Evolutionary conservation across 345 rosid species (phyloP).

Genomic region (Acer campestre): DNA sequence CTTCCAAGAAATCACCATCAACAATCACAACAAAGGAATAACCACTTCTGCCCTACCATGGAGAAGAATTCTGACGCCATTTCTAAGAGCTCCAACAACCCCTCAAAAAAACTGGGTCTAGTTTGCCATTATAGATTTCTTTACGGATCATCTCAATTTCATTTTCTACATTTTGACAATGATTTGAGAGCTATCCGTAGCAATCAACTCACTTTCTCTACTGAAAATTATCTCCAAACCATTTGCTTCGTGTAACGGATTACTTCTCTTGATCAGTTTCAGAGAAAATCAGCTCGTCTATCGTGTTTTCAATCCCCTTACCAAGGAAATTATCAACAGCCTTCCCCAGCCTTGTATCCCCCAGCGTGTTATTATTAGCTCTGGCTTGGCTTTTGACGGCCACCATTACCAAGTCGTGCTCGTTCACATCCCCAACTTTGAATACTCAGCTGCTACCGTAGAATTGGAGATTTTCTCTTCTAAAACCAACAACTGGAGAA

Average conservation of each 20-base stretch:
- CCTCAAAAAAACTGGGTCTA: too few species aligned
- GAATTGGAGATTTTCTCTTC: constrained; percentile 23
- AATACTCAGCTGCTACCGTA: neutral
- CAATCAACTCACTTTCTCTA: constrained; percentile 15
- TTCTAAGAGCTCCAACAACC: neutral
- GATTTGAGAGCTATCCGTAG: neutral
- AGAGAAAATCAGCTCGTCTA: constrained; percentile 5
- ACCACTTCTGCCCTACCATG: neutral
- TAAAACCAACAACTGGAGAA: constrained; percentile 18
- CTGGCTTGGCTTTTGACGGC: constrained; percentile 22
- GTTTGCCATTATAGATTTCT: constrained; percentile 6
- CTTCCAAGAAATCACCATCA: too few species aligned
- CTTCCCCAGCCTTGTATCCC: constrained; percentile 11
- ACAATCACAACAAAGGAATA: too few species aligned
- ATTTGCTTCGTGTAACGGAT: constrained; percentile 17
- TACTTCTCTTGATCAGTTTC: constrained; percentile 13
- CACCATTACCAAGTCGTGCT: constrained; percentile 20
- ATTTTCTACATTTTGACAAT: constrained; percentile 4
- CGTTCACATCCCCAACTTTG: neutral
- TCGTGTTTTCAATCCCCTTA: constrained; percentile 18
- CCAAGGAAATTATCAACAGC: neutral
- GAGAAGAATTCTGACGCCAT: neutral
- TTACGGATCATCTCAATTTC: constrained; percentile 17
- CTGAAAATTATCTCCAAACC: neutral
- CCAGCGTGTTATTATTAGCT: neutral